Evolutionary conservation across 2,329 filamentous ascomycete species (phyloP), one percentile per base, ranked within the genome.

Genomic region (Sporothrix euskadiensis): DNA sequence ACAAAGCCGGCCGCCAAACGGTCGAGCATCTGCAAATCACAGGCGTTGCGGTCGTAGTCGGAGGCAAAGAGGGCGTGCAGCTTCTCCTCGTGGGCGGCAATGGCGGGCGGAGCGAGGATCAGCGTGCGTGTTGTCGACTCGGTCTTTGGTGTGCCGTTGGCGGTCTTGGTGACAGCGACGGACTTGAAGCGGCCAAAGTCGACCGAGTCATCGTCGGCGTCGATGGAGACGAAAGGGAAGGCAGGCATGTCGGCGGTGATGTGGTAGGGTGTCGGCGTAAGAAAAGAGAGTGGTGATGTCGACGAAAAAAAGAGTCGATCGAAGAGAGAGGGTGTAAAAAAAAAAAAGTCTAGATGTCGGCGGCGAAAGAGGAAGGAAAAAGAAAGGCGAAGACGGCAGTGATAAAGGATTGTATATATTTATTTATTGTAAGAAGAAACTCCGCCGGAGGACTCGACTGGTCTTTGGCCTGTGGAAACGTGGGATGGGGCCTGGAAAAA

Each of bases 1-100:
- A 96, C 93, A 52, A 97, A 86, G 75, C 94, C 94, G 49, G 92
- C 88, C 1, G 92, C 90, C 56, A 99, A 88, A 70, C 96, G 93
- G 84, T 99, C 96, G 75, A 99, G 92, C 96, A 99, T 99, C 82
- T 98, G 96, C 71, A 99, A 87, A 80, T 99, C 96, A 75, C 94
- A 95, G 63, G 88, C 85, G 76, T 87, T 84, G 80, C 94, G 91
- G 81, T 96, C 90, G 84, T 93, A 90, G 73, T 54, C 1, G 73
- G 30, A 26, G 74, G 89, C 86, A 79, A 97, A 88, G 75, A 96
- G 86, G 77, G 85, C 84, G 76, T 89, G 88, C 76, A 98, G 87
- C 78, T 90, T 90, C 77, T 93, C 91, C 77, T 94, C 93, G 82
- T 97, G 92, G 72, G 93, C 89, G 77, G 96, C 91, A 78, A 98